Evolutionary conservation across 208 protist genomes (phyloP).

Genomic region (Leishmania lainsoni): DNA sequence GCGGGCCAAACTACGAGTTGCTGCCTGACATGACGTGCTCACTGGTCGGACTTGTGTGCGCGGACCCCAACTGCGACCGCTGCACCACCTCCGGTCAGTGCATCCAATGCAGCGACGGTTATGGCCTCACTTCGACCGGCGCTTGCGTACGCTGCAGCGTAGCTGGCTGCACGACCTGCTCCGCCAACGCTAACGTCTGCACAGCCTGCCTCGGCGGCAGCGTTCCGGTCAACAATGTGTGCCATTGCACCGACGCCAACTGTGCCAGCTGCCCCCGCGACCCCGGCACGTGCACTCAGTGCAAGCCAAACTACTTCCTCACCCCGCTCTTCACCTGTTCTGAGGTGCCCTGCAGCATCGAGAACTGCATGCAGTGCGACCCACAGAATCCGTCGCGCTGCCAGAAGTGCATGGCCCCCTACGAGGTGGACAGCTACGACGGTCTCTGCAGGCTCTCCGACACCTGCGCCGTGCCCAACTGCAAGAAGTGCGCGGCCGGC

Average conservation of each 20-base stretch:
- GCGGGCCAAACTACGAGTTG: neutral
- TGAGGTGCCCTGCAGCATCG: constrained; percentile 8
- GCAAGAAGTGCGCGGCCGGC: constrained; percentile 3
- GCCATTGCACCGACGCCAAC: constrained; percentile 8
- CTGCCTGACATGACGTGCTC: neutral
- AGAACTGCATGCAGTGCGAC: constrained; percentile 10
- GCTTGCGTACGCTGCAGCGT: constrained; percentile 5
- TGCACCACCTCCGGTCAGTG: neutral
- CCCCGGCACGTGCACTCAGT: constrained; percentile 5
- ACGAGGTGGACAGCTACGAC: neutral
- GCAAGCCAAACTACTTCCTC: constrained; percentile 10
- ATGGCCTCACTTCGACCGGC: constrained; percentile 1
- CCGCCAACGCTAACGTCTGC: neutral
- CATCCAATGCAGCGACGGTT: neutral
- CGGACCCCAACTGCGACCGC: constrained; percentile 3
- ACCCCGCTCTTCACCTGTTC: constrained; percentile 5
- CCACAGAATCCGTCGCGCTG: constrained; percentile 6
- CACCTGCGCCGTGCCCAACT: constrained; percentile 8
- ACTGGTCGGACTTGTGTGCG: neutral
- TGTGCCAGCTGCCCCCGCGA: constrained; percentile 12
- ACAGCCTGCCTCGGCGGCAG: neutral
- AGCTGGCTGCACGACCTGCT: neutral
- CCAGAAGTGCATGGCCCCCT: neutral
- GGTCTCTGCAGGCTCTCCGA: constrained; percentile 9
- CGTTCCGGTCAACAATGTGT: neutral